A percentile compares a stretch with the other conserved stretches of the same genome.
These are phyloP conservation scores for Eustoma russellianum DNA, from an alignment of 257 asterid species.

Conservation along the genomic window DNA sequence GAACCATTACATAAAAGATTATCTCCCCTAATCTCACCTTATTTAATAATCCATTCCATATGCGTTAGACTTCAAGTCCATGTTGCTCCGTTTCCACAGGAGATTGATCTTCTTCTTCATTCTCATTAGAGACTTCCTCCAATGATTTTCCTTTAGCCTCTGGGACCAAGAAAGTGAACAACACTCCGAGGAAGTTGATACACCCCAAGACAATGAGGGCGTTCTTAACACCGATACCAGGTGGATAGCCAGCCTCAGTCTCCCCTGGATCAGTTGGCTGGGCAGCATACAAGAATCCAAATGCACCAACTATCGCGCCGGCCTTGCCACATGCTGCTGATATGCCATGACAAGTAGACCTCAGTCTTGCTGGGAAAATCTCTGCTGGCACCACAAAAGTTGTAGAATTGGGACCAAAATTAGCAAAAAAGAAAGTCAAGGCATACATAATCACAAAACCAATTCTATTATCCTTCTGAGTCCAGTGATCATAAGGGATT, in stretches of 20 bases:
- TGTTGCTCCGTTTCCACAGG: slow-evolving; percentile 6
- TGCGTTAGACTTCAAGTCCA: background rate
- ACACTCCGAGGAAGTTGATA: slow-evolving; percentile 20
- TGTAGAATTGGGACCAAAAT: slow-evolving; percentile 42
- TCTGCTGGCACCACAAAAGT: slow-evolving; percentile 42
- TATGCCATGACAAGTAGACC: slow-evolving; percentile 44
- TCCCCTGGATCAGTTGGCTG: slow-evolving; percentile 14
- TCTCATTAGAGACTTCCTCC: slow-evolving; percentile 30
- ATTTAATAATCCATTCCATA: no score
- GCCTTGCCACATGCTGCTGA: slow-evolving; percentile 44
- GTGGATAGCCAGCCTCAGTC: slow-evolving; percentile 28
- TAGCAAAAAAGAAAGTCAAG: slow-evolving; percentile 35
- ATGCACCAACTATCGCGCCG: slow-evolving; percentile 38
- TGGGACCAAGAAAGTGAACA: slow-evolving; percentile 35
- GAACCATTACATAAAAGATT: no score
- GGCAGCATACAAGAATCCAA: slow-evolving; percentile 34
- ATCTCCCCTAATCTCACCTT: no score
- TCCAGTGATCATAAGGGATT: slow-evolving; percentile 35
- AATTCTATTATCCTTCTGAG: slow-evolving; percentile 13
- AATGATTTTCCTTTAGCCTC: slow-evolving; percentile 39
- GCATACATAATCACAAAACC: slow-evolving; percentile 35
- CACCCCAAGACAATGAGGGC: slow-evolving; percentile 25
- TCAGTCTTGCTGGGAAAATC: slow-evolving; percentile 33
- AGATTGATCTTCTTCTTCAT: slow-evolving; percentile 12
- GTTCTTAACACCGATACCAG: slow-evolving; percentile 35